Conservation (phyloP, 306 rosid species). For the Casuarina equisetifolia region DNA sequence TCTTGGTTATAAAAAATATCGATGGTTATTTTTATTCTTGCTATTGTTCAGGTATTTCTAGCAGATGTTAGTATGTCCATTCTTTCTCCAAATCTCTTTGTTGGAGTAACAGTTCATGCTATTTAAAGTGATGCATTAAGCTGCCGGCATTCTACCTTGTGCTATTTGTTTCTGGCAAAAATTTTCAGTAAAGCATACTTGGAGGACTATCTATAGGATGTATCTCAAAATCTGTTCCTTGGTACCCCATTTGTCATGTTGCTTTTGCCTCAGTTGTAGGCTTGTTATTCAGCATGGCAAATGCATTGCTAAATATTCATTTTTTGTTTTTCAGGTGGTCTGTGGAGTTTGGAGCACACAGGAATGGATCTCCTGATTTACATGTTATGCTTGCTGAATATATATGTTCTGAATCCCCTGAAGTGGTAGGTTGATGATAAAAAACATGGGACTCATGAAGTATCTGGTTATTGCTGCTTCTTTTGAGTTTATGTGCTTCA, state of each 20-base stretch:
- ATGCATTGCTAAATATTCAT: not conserved
- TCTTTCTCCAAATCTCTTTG: constrained; percentile 1
- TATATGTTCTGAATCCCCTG: constrained; percentile 86
- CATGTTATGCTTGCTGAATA: constrained; percentile 88
- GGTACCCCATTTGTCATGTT: not conserved
- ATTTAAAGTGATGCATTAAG: not conserved
- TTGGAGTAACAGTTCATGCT: not conserved
- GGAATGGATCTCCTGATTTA: constrained; percentile 75
- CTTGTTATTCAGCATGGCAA: constrained; percentile 9
- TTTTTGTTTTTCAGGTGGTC: constrained; percentile 70
- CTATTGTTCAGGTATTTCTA: not conserved
- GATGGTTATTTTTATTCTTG: not conserved
- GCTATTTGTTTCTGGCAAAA: not conserved
- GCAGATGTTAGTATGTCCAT: not conserved
- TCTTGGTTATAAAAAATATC: constrained; percentile 1
- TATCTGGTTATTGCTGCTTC: constrained; percentile 16
- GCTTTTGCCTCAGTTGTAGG: not conserved
- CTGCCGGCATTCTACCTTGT: not conserved
- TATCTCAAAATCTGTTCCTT: not conserved
- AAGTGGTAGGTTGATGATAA: constrained; percentile 66
- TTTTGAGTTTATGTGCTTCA: constrained; percentile 20
- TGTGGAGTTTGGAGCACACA: constrained; percentile 67
- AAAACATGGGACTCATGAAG: constrained; percentile 13
- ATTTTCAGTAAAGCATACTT: not conserved
- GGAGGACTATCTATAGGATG: not conserved